Conservation (phyloP, 2,329 filamentous ascomycete genomes). For the Epichloe sibirici region DNA sequence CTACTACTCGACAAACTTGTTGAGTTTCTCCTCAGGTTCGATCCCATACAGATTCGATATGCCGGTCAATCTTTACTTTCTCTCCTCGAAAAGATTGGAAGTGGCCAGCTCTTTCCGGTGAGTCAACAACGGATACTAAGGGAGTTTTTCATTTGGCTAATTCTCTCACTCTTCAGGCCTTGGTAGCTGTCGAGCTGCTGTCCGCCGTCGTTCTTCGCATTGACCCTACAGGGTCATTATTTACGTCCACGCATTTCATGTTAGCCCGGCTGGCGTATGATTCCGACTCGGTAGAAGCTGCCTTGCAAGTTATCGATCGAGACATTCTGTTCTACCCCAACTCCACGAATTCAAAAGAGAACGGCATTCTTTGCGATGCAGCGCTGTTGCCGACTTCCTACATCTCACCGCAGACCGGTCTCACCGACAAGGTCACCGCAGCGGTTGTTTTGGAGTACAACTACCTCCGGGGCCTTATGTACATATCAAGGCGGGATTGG, state of each 20-base stretch:
- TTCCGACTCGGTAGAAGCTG: conserved; percentile 38
- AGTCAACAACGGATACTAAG: conserved; percentile 6
- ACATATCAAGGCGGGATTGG: conserved; percentile 51
- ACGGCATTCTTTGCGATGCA: conserved; percentile 32
- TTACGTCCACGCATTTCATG: conserved; percentile 50
- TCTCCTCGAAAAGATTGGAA: conserved; percentile 29
- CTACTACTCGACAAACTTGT: conserved; percentile 29
- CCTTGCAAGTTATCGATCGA: conserved; percentile 49
- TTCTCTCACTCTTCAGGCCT: conserved; percentile 23
- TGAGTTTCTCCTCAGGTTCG: conserved; percentile 35
- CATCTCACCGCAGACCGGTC: conserved; percentile 45
- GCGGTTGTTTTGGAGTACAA: conserved; percentile 55
- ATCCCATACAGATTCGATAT: conserved; percentile 41
- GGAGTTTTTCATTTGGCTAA: not conserved
- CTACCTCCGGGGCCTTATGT: conserved; percentile 50
- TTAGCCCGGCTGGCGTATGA: conserved; percentile 48
- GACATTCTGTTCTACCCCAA: conserved; percentile 54
- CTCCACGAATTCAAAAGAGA: conserved; percentile 22
- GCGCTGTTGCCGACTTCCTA: conserved; percentile 37
- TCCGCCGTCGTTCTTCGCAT: conserved; percentile 47
- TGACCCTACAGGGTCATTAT: conserved; percentile 52
- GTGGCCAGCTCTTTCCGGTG: conserved; percentile 31
- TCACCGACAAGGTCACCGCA: conserved; percentile 42
- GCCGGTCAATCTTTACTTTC: conserved; percentile 29
- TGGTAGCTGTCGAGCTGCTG: conserved; percentile 32